Conservation (phyloP, 805 yeast genomes). For the Tetrapisispora taiwanensis region DNA sequence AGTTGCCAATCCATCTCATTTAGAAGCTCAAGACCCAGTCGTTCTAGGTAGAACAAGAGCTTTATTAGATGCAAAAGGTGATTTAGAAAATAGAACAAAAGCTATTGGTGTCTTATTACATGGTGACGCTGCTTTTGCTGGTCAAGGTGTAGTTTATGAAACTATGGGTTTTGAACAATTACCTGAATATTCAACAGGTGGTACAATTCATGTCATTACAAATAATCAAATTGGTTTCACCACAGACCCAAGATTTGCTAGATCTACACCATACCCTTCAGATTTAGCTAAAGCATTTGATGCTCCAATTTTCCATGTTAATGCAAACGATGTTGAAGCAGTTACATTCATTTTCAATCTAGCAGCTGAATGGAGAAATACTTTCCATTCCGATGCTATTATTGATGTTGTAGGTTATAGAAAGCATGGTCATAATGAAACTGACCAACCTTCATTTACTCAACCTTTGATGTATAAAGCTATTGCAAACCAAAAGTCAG, state of each 20-base stretch:
- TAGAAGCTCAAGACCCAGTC: slow-evolving; percentile 98
- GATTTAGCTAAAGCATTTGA: slow-evolving; percentile 94
- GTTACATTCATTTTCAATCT: slow-evolving; percentile 83
- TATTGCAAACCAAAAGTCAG: slow-evolving; percentile 82
- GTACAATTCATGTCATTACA: slow-evolving; percentile 91
- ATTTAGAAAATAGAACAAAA: slow-evolving; percentile 70
- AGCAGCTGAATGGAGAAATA: slow-evolving; percentile 98
- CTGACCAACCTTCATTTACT: slow-evolving; percentile 98
- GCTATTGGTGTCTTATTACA: slow-evolving; percentile 90
- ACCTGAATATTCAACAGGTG: slow-evolving; percentile 97
- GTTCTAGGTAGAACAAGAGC: slow-evolving; percentile 98
- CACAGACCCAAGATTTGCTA: slow-evolving; percentile 93
- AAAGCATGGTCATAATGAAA: slow-evolving; percentile 98
- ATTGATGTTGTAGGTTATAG: slow-evolving; percentile 97
- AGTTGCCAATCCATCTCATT: slow-evolving; percentile 98
- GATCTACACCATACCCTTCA: slow-evolving; percentile 96
- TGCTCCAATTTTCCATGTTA: slow-evolving; percentile 98
- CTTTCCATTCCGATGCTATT: slow-evolving; percentile 92
- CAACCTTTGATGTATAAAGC: slow-evolving; percentile 95
- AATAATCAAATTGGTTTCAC: slow-evolving; percentile 99
- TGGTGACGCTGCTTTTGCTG: slow-evolving; percentile 99
- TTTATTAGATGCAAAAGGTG: slow-evolving; percentile 82
- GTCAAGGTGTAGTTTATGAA: slow-evolving; percentile 98
- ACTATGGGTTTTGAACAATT: slow-evolving; percentile 89
- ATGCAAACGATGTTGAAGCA: slow-evolving; percentile 95